phyloP scores from a whole-genome alignment of 2,329 filamentous ascomycete species.

The Epicoccum nigrum region DNA sequence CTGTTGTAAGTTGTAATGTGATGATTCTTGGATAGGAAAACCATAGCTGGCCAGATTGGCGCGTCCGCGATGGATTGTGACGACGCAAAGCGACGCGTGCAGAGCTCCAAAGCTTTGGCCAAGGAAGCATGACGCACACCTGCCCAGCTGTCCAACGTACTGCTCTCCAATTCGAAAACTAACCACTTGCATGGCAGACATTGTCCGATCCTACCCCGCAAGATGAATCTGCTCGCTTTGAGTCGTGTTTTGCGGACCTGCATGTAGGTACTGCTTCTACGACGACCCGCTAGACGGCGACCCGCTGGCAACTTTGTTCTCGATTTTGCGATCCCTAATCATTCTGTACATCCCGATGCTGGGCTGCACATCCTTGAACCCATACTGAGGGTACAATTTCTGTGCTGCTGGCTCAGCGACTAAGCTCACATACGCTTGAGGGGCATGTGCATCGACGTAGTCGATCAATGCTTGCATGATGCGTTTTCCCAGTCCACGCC shows the following conservation, averaged over 20 bases:
- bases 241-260: neutral
- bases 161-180: too few species aligned
- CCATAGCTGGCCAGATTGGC: neutral
- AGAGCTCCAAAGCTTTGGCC: neutral
- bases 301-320: conserved; percentile 17
- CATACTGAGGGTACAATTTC: conserved; percentile 54
- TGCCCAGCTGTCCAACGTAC: neutral
- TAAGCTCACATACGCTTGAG: conserved; percentile 53
- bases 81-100: neutral
- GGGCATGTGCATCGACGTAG: conserved; percentile 51
- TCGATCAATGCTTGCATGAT: conserved; percentile 53
- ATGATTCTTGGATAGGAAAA: neutral
- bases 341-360: conserved; percentile 42
- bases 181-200: neutral
- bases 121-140: neutral
- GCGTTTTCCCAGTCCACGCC: conserved; percentile 54
- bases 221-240: neutral
- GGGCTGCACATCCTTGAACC: conserved; percentile 52
- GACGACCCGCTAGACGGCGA: conserved; percentile 1
- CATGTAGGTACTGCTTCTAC: neutral
- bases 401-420: conserved; percentile 55
- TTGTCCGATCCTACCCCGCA: neutral
- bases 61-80: neutral
- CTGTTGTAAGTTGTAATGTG: too few species aligned
- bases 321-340: conserved; percentile 23